Base-by-base conservation (phyloP, 2,329 filamentous ascomycete species). In the Colletotrichum higginsianum region DNA sequence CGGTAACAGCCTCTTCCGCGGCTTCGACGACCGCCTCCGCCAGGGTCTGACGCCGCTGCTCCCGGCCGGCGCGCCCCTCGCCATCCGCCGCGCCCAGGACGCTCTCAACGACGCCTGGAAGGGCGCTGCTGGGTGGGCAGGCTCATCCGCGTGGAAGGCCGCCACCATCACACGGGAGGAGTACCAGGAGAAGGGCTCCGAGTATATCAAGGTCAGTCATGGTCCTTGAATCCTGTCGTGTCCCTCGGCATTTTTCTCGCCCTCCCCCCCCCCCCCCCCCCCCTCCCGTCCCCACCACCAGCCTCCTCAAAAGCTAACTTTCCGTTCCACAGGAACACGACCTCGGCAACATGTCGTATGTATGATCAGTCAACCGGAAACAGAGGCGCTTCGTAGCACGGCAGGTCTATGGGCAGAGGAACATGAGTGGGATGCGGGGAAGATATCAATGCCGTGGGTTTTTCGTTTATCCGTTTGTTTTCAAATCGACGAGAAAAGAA, bases 51-150 rank as follows among this genome's bases (percentile, higher is more conserved):
- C 89, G 47, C 90, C 91, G 0, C 88, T 94, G 71, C 81, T 98
- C 75, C 93, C 95, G 2, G 87, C 91, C 16, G 91, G 91, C 15
- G 84, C 91, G 21, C 86, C 88, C 40, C 83, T 98, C n/a, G 82
- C 80, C 13, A 90, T 98, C 23, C 88, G 96, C 52, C 89, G 89
- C 60, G 96, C 96, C 0, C 84, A 86, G 67, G 91, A 98, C 80
- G 89, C 94, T 2, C 80, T 96, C 35, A 84, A 97, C 46, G 96
- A 99, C 86, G 94, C 96, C 3, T 99, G 96, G 96, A 94, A 89
- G 81, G 96, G 96, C 9, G 96, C 96, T 1, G 96, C 96, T 15
- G 87, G 89, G 73, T 99, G 96, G 96, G 93, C 92, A 21, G 86
- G 88, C 15, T 86, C 87, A 1, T 79, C 85, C 42, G 86, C 86